phyloP scores from a whole-genome alignment of 2,329 filamentous ascomycete species.

The Boeremia lycopersici region DNA sequence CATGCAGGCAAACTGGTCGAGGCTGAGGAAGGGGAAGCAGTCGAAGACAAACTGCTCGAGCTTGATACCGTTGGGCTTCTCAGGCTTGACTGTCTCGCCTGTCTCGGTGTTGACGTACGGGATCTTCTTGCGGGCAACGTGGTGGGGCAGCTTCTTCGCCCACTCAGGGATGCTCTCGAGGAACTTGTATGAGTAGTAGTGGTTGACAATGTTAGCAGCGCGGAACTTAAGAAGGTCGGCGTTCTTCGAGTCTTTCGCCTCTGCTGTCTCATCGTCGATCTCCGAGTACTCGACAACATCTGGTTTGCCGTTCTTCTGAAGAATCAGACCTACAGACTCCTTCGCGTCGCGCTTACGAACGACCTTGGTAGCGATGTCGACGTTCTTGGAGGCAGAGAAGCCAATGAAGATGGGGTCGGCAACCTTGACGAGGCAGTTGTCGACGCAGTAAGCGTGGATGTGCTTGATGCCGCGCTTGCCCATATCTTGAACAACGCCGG shows the following conservation, averaged over 20 bases:
- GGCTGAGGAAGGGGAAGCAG: slow-evolving; percentile 86
- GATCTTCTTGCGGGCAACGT: slow-evolving; percentile 98
- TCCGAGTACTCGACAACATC: slow-evolving; percentile 99
- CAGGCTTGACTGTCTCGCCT: slow-evolving; percentile 83
- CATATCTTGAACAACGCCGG: slow-evolving; percentile 86
- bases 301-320: slow-evolving; percentile 93
- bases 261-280: slow-evolving; percentile 86
- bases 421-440: slow-evolving; percentile 99
- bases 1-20: slow-evolving; percentile 91
- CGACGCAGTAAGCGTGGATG: slow-evolving; percentile 96
- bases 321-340: slow-evolving; percentile 92
- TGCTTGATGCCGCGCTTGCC: slow-evolving; percentile 87
- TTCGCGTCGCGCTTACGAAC: slow-evolving; percentile 96
- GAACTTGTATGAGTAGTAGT: slow-evolving; percentile 97
- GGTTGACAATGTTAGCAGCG: slow-evolving; percentile 98
- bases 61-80: slow-evolving; percentile 97
- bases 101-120: slow-evolving; percentile 77
- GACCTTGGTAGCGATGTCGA: slow-evolving; percentile 98
- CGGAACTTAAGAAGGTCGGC: slow-evolving; percentile 88
- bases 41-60: slow-evolving; percentile 99
- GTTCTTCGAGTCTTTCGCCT: slow-evolving; percentile 84
- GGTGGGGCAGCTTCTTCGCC: slow-evolving; percentile 86
- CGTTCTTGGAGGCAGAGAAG: slow-evolving; percentile 83
- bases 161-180: slow-evolving; percentile 87
- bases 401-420: slow-evolving; percentile 95